phyloP scores from a whole-genome alignment of 257 asterid species.

The Coffea canephora region DNA sequence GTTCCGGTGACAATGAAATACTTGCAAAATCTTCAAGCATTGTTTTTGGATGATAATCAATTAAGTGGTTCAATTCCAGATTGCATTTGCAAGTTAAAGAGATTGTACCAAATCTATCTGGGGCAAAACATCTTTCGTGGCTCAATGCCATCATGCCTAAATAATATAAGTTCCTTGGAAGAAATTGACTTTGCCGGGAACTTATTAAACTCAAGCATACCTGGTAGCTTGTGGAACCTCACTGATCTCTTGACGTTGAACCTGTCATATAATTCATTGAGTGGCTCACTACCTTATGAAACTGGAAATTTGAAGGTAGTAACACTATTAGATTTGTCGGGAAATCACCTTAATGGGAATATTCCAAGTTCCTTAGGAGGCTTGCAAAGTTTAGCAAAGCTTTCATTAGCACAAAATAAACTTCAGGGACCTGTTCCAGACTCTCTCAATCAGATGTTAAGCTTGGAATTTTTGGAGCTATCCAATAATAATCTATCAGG shows the following conservation, averaged over 20 bases:
- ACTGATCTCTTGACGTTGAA: slow-evolving; percentile 17
- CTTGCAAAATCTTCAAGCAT: neutral
- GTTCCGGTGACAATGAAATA: neutral
- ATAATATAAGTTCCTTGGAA: slow-evolving; percentile 15
- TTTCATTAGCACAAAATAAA: slow-evolving; percentile 26
- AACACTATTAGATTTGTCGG: slow-evolving; percentile 15
- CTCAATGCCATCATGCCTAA: slow-evolving; percentile 8
- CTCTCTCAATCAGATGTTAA: slow-evolving; percentile 11
- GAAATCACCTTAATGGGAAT: slow-evolving; percentile 17
- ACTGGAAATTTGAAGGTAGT: slow-evolving; percentile 20
- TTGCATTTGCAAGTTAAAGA: neutral
- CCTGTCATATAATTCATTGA: slow-evolving; percentile 28
- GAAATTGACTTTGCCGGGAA: slow-evolving; percentile 18
- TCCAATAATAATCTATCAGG: slow-evolving; percentile 31
- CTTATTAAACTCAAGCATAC: slow-evolving; percentile 16
- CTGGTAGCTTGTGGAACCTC: slow-evolving; percentile 25
- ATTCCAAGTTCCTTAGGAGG: slow-evolving; percentile 22
- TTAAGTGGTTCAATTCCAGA: neutral
- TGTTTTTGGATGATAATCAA: neutral
- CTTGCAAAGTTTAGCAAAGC: neutral
- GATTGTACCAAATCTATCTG: neutral
- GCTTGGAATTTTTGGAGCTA: slow-evolving; percentile 27
- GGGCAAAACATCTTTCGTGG: neutral
- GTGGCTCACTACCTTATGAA: slow-evolving; percentile 17
- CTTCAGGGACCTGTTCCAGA: slow-evolving; percentile 30